Evolutionary conservation across 768 basidiomycete genomes (phyloP).

Genomic region (Amanita exitialis): DNA sequence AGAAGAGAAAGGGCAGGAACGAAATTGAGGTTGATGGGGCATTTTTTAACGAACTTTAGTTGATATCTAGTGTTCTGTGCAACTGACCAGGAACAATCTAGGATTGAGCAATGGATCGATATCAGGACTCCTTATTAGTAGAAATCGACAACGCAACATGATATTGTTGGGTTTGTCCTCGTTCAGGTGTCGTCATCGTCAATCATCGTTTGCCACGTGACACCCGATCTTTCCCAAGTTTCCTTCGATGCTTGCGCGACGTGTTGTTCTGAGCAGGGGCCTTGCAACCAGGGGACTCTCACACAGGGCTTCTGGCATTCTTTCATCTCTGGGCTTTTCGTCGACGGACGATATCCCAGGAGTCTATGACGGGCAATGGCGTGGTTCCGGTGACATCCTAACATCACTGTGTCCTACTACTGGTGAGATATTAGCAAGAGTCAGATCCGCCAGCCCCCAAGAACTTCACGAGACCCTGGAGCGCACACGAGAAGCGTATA

Average conservation of each 20-base stretch:
- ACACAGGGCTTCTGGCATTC: slow-evolving; percentile 56
- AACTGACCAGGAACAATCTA: slow-evolving; percentile 6
- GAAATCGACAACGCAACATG: not conserved
- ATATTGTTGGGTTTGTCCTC: not conserved
- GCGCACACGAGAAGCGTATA: slow-evolving; percentile 66
- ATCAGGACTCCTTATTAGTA: not conserved
- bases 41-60: slow-evolving; percentile 60
- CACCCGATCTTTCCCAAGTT: not conserved
- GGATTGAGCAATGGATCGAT: not conserved
- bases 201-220: not conserved
- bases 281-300: slow-evolving; percentile 27
- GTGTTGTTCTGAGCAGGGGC: slow-evolving; percentile 11
- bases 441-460: slow-evolving; percentile 60
- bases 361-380: slow-evolving; percentile 80
- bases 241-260: slow-evolving; percentile 14
- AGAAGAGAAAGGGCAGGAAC: slow-evolving; percentile 52
- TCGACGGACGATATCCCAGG: slow-evolving; percentile 51
- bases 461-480: slow-evolving; percentile 65
- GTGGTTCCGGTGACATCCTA: slow-evolving; percentile 62
- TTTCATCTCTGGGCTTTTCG: slow-evolving; percentile 55
- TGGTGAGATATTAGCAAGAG: slow-evolving; percentile 71
- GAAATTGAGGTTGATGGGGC: slow-evolving; percentile 44
- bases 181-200: not conserved
- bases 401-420: slow-evolving; percentile 78
- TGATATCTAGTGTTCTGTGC: slow-evolving; percentile 5